Base-by-base conservation (phyloP, 2,329 filamentous ascomycete species). In the Paracorniculantispora psalliotae region DNA sequence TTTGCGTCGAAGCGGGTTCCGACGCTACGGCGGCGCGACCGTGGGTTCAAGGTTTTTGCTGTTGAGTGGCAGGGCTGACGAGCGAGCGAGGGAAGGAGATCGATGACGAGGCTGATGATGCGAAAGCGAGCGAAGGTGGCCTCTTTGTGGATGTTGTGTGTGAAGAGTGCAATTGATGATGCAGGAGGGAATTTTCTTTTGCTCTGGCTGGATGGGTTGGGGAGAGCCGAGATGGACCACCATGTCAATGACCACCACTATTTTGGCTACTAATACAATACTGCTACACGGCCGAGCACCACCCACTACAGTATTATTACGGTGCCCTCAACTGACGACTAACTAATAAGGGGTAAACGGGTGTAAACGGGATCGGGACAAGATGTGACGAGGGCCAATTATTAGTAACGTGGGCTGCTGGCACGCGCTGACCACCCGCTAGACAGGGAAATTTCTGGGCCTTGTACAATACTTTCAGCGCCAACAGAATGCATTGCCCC, bases 1-100 rank as follows among this genome's bases (percentile, higher is more conserved):
- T 61, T 65, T 63, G 61, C 48, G 51, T 61, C 61, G 28, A 57
- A 57, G 62, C 61, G 62, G 53, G 19, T 46, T 23, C 61, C 60
- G 61, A 55, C 61, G 59, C 61, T 59, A 61, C 49, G 39, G 33
- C 49, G 39, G 33, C 9, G 21, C 33, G 43, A 50, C n/a, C 33
- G 46, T 46, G 46, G 57, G 30, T 41, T 52, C 48, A 53, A 53
- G 57, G 41, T 37, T 48, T 37, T 43, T 28, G 26, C 53, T 48
- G 26, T 43, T 28, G 26, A 43, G 39, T 47, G 30, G 53, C 23
- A 17, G 19, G 33, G n/a, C 4, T 8, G 23, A 28, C n/a, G 53
- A 23, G 33, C 25, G 23, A 10, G 28, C 26, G 43, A 47, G 51
- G 26, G 9, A 17, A 13, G 6, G 25, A 19, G 3, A 17, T 6